These are phyloP conservation scores for Mrakia frigida DNA, from an alignment of 768 basidiomycete species.

Conservation along the genomic window DNA sequence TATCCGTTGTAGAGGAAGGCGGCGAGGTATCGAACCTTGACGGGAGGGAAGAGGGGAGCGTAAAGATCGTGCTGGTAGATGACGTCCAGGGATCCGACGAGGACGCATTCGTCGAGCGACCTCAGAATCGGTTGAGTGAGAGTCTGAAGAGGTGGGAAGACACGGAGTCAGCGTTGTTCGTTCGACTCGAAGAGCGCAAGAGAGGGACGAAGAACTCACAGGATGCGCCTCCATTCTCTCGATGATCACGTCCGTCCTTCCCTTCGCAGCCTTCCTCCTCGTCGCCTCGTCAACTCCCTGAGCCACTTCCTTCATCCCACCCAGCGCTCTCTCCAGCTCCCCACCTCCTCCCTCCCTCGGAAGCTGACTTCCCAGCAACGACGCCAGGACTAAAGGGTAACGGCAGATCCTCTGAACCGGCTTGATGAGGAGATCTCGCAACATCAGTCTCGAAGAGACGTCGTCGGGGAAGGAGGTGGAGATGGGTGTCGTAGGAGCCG, in stretches of 20 bases:
- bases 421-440: constrained; percentile 87
- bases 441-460: constrained; percentile 47
- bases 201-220: constrained; percentile 31
- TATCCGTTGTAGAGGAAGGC: constrained; percentile 86
- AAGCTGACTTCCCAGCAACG: constrained; percentile 11
- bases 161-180: background rate
- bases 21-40: constrained; percentile 79
- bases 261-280: constrained; percentile 57
- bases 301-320: constrained; percentile 71
- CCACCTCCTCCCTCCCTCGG: constrained; percentile 34
- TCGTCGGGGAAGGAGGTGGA: constrained; percentile 27
- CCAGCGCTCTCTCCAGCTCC: constrained; percentile 46
- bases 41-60: constrained; percentile 50
- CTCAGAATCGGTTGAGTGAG: constrained; percentile 45
- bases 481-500: constrained; percentile 40
- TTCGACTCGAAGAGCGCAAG: background rate
- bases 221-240: constrained; percentile 55
- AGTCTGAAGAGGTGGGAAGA: constrained; percentile 28
- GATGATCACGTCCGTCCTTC: constrained; percentile 64
- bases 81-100: constrained; percentile 83
- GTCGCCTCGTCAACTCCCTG: constrained; percentile 76
- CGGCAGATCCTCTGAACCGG: constrained; percentile 95
- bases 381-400: constrained; percentile 79
- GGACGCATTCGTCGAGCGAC: constrained; percentile 69
- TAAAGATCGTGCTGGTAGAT: constrained; percentile 61